phyloP scores from a whole-genome alignment of 2,329 filamentous ascomycete genomes.

The Rhinocladiella similis region DNA sequence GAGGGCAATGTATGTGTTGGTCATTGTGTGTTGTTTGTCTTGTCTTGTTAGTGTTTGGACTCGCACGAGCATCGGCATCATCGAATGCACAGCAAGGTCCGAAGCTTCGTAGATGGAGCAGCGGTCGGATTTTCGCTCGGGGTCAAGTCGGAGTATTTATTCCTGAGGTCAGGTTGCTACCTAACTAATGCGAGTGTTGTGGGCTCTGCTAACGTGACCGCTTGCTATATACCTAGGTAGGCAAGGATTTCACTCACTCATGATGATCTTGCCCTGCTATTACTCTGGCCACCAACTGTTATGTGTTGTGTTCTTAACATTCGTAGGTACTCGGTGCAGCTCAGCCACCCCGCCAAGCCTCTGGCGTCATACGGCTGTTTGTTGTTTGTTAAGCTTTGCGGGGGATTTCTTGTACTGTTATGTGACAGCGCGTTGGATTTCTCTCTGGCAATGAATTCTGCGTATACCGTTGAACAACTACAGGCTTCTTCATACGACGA shows the following conservation, averaged over 20 bases:
- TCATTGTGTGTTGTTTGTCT: neutral
- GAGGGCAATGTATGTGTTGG: neutral
- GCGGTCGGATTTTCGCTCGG: constrained; percentile 6
- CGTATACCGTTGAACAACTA: too few relatives aligned
- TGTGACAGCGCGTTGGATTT: too few relatives aligned
- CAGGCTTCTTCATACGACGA: too few relatives aligned
- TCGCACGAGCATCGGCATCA: neutral
- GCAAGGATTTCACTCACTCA: too few relatives aligned
- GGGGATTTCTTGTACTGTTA: neutral
- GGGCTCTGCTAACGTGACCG: neutral
- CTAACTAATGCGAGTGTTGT: neutral
- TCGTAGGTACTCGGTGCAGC: too few relatives aligned
- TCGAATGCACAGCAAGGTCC: neutral
- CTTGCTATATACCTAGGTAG: too few relatives aligned
- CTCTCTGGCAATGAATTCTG: too few relatives aligned
- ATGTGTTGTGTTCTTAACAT: too few relatives aligned
- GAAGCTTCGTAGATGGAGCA: neutral
- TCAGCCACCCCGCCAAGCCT: neutral
- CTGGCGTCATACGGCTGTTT: neutral
- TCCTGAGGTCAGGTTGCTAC: neutral
- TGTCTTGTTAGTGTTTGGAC: neutral
- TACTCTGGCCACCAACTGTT: too few relatives aligned
- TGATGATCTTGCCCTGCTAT: too few relatives aligned
- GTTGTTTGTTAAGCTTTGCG: constrained; percentile 1
- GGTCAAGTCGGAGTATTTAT: neutral